Conservation (phyloP, 495 filamentous ascomycete species). For the Filosporella fistucella region DNA sequence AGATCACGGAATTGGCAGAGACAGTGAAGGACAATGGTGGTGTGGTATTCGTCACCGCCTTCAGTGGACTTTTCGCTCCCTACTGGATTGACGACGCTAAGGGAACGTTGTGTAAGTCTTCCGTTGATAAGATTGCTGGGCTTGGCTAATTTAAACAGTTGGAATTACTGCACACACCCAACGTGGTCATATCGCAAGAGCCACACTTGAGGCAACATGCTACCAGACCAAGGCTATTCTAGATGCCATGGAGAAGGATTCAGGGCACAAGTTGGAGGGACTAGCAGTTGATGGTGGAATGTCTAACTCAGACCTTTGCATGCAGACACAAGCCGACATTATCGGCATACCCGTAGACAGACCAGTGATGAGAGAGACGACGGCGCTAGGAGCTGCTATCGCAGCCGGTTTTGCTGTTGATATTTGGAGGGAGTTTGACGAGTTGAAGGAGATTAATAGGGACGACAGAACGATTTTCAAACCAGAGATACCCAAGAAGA, state of each 20-base stretch:
- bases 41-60: conserved; percentile 91
- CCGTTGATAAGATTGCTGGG: not conserved
- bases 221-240: conserved; percentile 95
- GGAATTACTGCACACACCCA: conserved; percentile 91
- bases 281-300: conserved; percentile 93
- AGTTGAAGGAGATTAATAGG: conserved; percentile 74
- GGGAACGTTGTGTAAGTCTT: conserved; percentile 53
- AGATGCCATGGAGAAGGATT: conserved; percentile 92
- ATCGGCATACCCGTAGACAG: conserved; percentile 84
- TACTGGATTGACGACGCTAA: conserved; percentile 98
- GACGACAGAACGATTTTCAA: conserved; percentile 70
- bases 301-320: conserved; percentile 89
- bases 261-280: conserved; percentile 66
- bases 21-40: conserved; percentile 87
- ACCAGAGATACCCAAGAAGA: conserved; percentile 55
- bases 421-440: conserved; percentile 76
- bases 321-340: conserved; percentile 95
- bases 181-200: conserved; percentile 86
- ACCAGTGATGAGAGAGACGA: conserved; percentile 90
- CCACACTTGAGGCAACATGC: conserved; percentile 91
- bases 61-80: conserved; percentile 94
- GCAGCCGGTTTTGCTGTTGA: conserved; percentile 84
- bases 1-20: conserved; percentile 78
- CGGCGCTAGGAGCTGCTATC: conserved; percentile 88
- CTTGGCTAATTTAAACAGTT: conserved; percentile 38